Conservation (phyloP, 352 stramenopile species). For the Pythium diclinum region DNA sequence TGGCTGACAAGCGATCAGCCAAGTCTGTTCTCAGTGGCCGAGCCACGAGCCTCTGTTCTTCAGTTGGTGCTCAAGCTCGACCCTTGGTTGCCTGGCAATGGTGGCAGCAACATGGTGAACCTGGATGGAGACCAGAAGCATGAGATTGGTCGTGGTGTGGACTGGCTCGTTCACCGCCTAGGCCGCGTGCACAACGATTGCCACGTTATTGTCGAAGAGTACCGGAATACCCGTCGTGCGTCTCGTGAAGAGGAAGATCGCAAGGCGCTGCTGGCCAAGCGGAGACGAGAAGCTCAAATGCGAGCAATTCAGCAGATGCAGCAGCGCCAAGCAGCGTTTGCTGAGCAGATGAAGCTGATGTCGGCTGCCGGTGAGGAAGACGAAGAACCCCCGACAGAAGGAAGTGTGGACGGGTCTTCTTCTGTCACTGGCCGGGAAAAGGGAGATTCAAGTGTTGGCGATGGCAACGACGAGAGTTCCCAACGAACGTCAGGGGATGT, state of each 20-base stretch:
- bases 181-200: constrained; percentile 48
- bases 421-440: not conserved
- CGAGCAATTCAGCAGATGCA: constrained; percentile 78
- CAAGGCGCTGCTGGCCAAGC: constrained; percentile 54
- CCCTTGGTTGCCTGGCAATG: constrained; percentile 54
- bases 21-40: constrained; percentile 29
- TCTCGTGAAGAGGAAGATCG: constrained; percentile 67
- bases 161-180: constrained; percentile 74
- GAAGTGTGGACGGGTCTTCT: constrained; percentile 15
- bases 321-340: constrained; percentile 76
- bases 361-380: constrained; percentile 43
- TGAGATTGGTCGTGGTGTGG: constrained; percentile 72
- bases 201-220: constrained; percentile 42
- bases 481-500: constrained; percentile 32
- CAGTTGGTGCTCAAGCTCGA: constrained; percentile 71
- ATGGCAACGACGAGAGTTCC: constrained; percentile 30
- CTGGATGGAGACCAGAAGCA: constrained; percentile 82
- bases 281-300: constrained; percentile 70
- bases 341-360: constrained; percentile 71
- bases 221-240: constrained; percentile 57
- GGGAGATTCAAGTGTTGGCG: constrained; percentile 24
- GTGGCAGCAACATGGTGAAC: constrained; percentile 49
- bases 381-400: constrained; percentile 37
- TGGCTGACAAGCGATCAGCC: constrained; percentile 55
- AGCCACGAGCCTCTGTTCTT: constrained; percentile 41